Evolutionary conservation across 345 rosid genomes (phyloP).

Genomic region (Hypericum perforatum): DNA sequence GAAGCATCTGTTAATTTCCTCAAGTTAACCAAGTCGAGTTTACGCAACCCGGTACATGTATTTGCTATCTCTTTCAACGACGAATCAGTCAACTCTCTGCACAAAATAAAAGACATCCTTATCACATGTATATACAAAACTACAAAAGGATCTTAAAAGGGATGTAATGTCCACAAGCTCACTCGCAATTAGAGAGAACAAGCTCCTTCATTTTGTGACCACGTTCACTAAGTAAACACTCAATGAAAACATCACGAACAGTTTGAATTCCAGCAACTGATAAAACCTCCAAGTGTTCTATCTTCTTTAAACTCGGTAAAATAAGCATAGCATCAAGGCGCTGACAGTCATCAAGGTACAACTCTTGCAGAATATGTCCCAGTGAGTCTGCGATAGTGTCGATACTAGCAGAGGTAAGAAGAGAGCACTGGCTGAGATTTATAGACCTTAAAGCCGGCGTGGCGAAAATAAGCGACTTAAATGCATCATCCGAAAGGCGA

Average conservation of each 20-base stretch:
- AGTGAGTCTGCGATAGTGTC: slow-evolving; percentile 17
- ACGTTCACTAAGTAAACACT: slow-evolving; percentile 10
- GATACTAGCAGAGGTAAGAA: slow-evolving; percentile 29
- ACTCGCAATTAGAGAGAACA: slow-evolving; percentile 17
- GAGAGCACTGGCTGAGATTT: slow-evolving; percentile 35
- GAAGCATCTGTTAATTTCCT: slow-evolving; percentile 27
- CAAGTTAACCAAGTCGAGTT: slow-evolving; percentile 37
- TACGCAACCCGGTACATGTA: slow-evolving; percentile 20
- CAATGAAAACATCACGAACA: slow-evolving; percentile 24
- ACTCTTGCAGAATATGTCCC: slow-evolving; percentile 31
- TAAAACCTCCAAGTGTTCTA: slow-evolving; percentile 25
- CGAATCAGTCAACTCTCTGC: slow-evolving; percentile 37
- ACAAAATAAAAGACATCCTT: slow-evolving; percentile 12
- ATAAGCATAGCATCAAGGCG: slow-evolving; percentile 20
- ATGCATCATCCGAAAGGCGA: slow-evolving; percentile 30
- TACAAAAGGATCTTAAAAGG: background rate
- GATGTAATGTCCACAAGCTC: slow-evolving; percentile 9
- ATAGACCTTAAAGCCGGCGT: slow-evolving; percentile 38
- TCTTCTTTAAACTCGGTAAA: slow-evolving; percentile 24
- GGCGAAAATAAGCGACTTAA: slow-evolving; percentile 15
- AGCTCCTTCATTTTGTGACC: slow-evolving; percentile 35
- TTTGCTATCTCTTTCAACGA: slow-evolving; percentile 25
- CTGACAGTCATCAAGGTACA: slow-evolving; percentile 38
- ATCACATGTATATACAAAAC: slow-evolving; percentile 4
- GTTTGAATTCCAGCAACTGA: slow-evolving; percentile 30